Base-by-base conservation (phyloP, 345 rosid species). In the Acer campestre region DNA sequence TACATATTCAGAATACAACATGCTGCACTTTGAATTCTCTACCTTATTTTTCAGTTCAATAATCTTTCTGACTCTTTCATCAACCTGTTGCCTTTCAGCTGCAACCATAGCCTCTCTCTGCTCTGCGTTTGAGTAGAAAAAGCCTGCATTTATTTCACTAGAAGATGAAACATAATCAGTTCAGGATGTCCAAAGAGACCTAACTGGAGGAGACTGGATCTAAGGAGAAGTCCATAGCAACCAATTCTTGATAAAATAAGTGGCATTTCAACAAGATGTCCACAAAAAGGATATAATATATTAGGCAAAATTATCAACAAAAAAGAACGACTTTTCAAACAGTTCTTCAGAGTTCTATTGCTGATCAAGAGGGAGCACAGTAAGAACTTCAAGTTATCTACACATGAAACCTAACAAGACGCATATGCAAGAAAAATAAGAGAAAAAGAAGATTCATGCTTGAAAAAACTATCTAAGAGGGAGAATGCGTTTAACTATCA, bases 111-210 rank as follows among this genome's bases (percentile, higher is more conserved):
- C 93, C 87, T 96, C 99, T 83, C 99, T 90, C 84, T 96, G 99
- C 79, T 94, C 98, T 1, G 98, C 98, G 76, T 88, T 96, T 20
- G 99, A 96, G 90, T 96, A 96, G 93, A 96, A 96, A 86, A 96
- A 96, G 6, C 98, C 99, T 85, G 99, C 97, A 89, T 96, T 96
- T 73, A 96, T 88, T 87, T 96, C 99, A 87, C 98, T 94, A 88
- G 75, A 20, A 44, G 25, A 79, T 17, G 85, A 73, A 80, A 73
- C 22, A 78, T 87, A n/a, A 78, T 89, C 76, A 89, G 92, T 79
- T 78, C 42, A 77, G 70, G 73, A 74, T 11, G 3, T 46, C 18
- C 4, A 72, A 40, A 11, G 14, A 67, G 18, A 63, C 8, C 48
- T 4, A 74, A 48, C 29, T 17, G 27, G 13, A 27, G 17, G n/a